These are phyloP conservation scores for Anisodus tanguticus DNA, from an alignment of 257 asterid genomes.

Conservation along the genomic window DNA sequence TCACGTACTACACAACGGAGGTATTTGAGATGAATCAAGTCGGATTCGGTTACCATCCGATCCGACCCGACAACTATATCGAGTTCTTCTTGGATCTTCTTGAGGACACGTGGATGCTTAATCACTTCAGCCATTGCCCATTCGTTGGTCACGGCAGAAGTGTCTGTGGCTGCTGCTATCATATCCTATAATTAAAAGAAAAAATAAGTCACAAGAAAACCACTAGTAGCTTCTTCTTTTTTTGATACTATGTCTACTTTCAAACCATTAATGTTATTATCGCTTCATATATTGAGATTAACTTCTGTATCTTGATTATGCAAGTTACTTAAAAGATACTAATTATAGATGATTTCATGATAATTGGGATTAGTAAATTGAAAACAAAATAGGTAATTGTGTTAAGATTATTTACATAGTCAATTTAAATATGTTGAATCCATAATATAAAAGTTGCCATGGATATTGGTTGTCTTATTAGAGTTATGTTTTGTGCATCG, in stretches of 20 bases:
- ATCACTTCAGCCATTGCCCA: conserved; percentile 99
- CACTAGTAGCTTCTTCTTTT: neutral
- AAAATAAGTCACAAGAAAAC: neutral
- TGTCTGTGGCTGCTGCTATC: conserved; percentile 99
- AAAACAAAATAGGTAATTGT: neutral
- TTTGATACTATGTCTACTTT: neutral
- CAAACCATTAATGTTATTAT: neutral
- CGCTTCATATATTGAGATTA: neutral
- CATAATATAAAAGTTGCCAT: neutral
- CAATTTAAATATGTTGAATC: neutral
- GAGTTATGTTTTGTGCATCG: neutral
- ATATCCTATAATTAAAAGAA: conserved; percentile 57
- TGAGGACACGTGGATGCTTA: conserved; percentile 71
- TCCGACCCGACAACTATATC: conserved; percentile 62
- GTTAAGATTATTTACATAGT: neutral
- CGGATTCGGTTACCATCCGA: conserved; percentile 83
- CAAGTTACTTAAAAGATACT: too few species aligned
- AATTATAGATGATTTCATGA: neutral
- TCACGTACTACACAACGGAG: conserved; percentile 91
- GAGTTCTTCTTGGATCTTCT: conserved; percentile 72
- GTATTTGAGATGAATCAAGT: conserved; percentile 69
- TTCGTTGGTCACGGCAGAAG: conserved; percentile 94
- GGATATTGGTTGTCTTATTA: neutral
- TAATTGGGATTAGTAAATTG: neutral
- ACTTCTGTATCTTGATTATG: too few species aligned